Conservation (phyloP, 306 rosid species). For the Pterocarpus santalinus region DNA sequence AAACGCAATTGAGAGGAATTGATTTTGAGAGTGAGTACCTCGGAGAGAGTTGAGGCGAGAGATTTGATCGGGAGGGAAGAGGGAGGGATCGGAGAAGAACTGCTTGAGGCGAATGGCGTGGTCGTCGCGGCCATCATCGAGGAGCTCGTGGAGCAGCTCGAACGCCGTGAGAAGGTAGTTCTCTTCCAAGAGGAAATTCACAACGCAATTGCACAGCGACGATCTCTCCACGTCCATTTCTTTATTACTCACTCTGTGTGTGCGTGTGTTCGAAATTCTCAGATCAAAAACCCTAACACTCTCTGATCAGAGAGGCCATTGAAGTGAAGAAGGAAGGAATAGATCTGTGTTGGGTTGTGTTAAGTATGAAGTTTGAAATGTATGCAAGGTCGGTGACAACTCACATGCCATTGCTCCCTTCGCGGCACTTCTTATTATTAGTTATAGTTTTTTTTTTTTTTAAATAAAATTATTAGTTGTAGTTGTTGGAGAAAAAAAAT, state of each 20-base stretch:
- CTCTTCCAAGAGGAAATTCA: slow-evolving; percentile 94
- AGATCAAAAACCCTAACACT: slow-evolving; percentile 48
- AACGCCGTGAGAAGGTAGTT: slow-evolving; percentile 90
- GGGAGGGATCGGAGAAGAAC: slow-evolving; percentile 79
- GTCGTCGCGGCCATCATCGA: slow-evolving; percentile 83
- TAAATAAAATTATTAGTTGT: too few relatives aligned
- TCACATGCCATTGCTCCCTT: slow-evolving; percentile 1
- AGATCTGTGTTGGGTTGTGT: background rate
- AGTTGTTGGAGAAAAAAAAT: too few relatives aligned
- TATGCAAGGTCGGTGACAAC: slow-evolving; percentile 9
- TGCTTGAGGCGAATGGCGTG: slow-evolving; percentile 95
- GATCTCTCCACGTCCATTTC: slow-evolving; percentile 90
- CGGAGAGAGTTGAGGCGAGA: slow-evolving; percentile 84
- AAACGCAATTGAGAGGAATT: background rate
- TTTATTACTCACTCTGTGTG: background rate
- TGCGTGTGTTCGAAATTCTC: background rate
- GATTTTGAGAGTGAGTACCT: slow-evolving; percentile 49
- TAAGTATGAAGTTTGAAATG: background rate
- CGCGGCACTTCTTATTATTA: background rate
- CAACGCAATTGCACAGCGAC: slow-evolving; percentile 97
- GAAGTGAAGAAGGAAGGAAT: slow-evolving; percentile 22
- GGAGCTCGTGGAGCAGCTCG: slow-evolving; percentile 99
- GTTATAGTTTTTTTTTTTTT: too few relatives aligned
- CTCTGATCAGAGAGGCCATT: slow-evolving; percentile 55
- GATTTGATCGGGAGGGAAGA: slow-evolving; percentile 90